These are phyloP conservation scores for Emericellopsis atlantica DNA, from an alignment of 2,329 filamentous ascomycete genomes.

Conservation along the genomic window DNA sequence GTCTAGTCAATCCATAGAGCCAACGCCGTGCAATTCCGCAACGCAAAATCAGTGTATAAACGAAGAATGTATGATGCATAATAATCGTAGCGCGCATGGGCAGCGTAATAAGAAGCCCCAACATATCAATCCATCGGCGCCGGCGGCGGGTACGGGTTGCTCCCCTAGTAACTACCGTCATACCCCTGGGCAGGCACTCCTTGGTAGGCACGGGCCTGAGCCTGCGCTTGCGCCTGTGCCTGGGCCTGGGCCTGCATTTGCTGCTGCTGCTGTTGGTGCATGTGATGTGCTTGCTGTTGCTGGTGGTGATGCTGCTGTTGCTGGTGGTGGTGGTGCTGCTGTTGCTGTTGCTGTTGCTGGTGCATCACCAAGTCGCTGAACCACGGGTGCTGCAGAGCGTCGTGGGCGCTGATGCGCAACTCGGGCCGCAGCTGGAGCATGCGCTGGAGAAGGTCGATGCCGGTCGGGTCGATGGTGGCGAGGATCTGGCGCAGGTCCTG, in stretches of 20 bases:
- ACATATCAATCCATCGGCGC: no score
- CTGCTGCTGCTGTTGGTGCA: conserved; percentile 19
- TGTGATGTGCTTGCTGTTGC: not conserved
- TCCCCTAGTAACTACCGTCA: conserved; percentile 14
- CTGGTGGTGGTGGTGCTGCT: conserved; percentile 14
- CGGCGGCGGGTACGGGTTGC: not conserved
- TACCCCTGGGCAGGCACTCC: conserved; percentile 23
- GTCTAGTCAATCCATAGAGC: no score
- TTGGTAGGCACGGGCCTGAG: conserved; percentile 29
- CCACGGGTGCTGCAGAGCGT: conserved; percentile 85
- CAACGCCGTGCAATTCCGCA: no score
- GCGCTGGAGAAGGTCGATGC: conserved; percentile 73
- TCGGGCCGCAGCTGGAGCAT: conserved; percentile 93
- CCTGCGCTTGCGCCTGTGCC: conserved; percentile 29
- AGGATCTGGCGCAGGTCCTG: conserved; percentile 81
- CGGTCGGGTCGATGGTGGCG: conserved; percentile 77
- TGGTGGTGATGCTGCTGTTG: conserved; percentile 36
- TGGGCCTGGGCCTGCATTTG: conserved; percentile 26
- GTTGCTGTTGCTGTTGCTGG: conserved; percentile 32
- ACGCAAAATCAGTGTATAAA: no score
- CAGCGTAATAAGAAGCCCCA: no score
- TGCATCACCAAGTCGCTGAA: conserved; percentile 62
- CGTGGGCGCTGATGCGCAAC: conserved; percentile 75
- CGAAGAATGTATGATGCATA: no score
- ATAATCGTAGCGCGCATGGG: no score